phyloP scores from a whole-genome alignment of 2,329 filamentous ascomycete genomes.

The Emericellopsis cladophorae region DNA sequence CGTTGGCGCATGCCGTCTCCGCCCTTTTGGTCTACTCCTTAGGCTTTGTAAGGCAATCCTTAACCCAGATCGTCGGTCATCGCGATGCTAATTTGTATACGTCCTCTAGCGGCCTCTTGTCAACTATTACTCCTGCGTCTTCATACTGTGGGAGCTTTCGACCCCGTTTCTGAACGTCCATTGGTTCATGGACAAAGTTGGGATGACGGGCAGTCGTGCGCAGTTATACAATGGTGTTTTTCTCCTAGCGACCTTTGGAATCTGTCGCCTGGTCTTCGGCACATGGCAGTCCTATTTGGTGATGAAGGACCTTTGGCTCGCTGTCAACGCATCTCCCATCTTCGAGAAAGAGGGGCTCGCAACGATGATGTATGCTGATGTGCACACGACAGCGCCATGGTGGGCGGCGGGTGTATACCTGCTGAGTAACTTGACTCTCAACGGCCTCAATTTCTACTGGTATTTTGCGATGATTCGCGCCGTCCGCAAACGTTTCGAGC shows the following conservation, averaged over 20 bases:
- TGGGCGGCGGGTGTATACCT: constrained; percentile 62
- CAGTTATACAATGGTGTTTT: constrained; percentile 70
- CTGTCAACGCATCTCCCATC: constrained; percentile 25
- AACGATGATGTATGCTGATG: constrained; percentile 30
- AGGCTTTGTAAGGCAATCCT: constrained; percentile 55
- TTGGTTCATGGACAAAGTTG: constrained; percentile 84
- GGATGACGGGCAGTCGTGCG: constrained; percentile 59
- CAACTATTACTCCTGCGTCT: constrained; percentile 69
- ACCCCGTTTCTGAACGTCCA: constrained; percentile 79
- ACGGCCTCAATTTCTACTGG: constrained; percentile 73
- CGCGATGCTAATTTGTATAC: constrained; percentile 2
- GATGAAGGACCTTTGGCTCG: constrained; percentile 56
- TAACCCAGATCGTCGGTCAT: not conserved
- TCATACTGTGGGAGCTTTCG: constrained; percentile 81
- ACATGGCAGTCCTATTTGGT: constrained; percentile 58
- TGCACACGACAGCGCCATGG: constrained; percentile 42
- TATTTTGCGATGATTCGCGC: constrained; percentile 79
- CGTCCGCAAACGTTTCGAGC: constrained; percentile 61
- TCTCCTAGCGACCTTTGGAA: constrained; percentile 64
- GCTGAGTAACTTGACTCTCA: constrained; percentile 57
- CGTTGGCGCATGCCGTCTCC: constrained; percentile 64
- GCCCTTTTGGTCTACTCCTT: constrained; percentile 64
- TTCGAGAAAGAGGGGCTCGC: constrained; percentile 8
- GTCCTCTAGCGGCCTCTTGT: constrained; percentile 59
- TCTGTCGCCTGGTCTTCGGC: constrained; percentile 65